Conservation (phyloP, 208 protist genomes). For the Paratrypanosoma confusum region DNA sequence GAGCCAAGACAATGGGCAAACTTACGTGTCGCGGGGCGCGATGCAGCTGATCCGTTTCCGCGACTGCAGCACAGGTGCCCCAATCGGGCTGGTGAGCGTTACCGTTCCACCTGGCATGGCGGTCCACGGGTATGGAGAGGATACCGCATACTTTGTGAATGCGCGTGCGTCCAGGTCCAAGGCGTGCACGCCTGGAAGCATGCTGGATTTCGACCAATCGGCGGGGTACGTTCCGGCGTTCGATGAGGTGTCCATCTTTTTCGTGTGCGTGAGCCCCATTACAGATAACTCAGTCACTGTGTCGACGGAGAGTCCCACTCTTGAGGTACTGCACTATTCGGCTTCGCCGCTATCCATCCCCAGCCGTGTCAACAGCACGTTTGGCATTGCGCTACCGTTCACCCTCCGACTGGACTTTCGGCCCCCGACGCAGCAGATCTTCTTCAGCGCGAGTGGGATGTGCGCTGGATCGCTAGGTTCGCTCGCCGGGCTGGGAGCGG, state of each 20-base stretch:
- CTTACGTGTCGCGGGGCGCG: constrained; percentile 21
- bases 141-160: constrained; percentile 14
- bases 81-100: constrained; percentile 19
- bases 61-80: constrained; percentile 15
- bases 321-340: constrained; percentile 31
- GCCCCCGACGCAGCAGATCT: constrained; percentile 26
- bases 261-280: constrained; percentile 34
- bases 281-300: constrained; percentile 21
- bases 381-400: constrained; percentile 5
- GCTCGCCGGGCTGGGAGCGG: constrained; percentile 6
- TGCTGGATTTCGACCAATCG: no score
- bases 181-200: constrained; percentile 5
- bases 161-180: not conserved
- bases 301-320: constrained; percentile 32
- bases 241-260: constrained; percentile 25
- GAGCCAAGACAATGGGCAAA: constrained; percentile 15
- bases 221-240: constrained; percentile 27
- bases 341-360: constrained; percentile 23
- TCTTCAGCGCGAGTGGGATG: constrained; percentile 19
- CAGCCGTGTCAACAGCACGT: constrained; percentile 19
- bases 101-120: constrained; percentile 15
- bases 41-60: constrained; percentile 31
- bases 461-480: constrained; percentile 14
- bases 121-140: constrained; percentile 36
- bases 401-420: constrained; percentile 29